Evolutionary conservation across 2,329 filamentous ascomycete genomes (phyloP).

Genomic region (Daldinia sp.): DNA sequence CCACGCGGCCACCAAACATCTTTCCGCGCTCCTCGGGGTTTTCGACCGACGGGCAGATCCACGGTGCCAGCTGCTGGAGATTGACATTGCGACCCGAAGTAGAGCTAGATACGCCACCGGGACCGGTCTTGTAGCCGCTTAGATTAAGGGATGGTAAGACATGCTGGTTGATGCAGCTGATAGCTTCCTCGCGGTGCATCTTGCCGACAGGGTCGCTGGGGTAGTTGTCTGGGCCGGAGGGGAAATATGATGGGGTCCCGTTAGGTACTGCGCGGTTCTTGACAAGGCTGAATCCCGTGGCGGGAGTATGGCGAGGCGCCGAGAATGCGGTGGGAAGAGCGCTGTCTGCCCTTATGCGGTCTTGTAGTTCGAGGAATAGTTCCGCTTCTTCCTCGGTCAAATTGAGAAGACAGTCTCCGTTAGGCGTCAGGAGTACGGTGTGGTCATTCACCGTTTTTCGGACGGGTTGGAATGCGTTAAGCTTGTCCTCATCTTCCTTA

Average conservation of each 20-base stretch:
- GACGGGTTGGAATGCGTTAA: constrained; percentile 69
- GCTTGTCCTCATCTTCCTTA: constrained; percentile 66
- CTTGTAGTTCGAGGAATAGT: constrained; percentile 76
- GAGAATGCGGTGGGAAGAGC: constrained; percentile 68
- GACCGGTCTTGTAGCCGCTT: constrained; percentile 58
- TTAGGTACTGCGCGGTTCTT: constrained; percentile 75
- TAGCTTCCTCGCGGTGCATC: constrained; percentile 74
- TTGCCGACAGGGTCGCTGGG: constrained; percentile 71
- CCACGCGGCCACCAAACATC: constrained; percentile 45
- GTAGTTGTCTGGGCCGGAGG: constrained; percentile 60
- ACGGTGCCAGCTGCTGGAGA: constrained; percentile 67
- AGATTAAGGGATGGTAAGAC: constrained; percentile 71
- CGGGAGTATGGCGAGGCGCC: constrained; percentile 66
- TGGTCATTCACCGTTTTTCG: constrained; percentile 73
- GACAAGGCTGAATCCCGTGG: constrained; percentile 71
- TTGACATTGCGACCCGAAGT: constrained; percentile 63
- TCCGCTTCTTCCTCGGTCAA: constrained; percentile 76
- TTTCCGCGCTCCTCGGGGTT: constrained; percentile 55
- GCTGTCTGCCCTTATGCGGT: constrained; percentile 63
- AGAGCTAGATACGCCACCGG: constrained; percentile 56
- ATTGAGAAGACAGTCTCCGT: constrained; percentile 81
- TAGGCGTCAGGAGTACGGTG: constrained; percentile 79
- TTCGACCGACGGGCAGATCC: constrained; percentile 64
- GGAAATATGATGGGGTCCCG: constrained; percentile 72
- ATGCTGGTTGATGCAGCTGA: constrained; percentile 77